Evolutionary conservation across 2,329 filamentous ascomycete species (phyloP), one percentile per base, ranked within the genome.

Genomic region (Aspergillus ochraceoroseus): DNA sequence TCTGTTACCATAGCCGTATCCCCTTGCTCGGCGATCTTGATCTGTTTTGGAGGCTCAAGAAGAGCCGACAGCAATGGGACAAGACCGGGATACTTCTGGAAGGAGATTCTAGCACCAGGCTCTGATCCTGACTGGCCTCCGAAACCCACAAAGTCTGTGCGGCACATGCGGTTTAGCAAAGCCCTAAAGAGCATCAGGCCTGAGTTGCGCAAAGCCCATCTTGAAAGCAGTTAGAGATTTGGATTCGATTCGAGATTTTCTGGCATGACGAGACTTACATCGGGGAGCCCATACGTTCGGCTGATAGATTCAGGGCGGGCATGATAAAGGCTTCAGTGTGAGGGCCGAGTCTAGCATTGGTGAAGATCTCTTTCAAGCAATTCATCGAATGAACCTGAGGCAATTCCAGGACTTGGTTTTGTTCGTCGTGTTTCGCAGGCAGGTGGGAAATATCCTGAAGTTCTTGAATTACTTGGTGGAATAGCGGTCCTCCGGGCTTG

Each of bases 381-480:
- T 98, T 98, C 58, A 95, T 76, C 0, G 92, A 88, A 62, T 98
- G 92, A 0, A 98, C 92, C 63, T 98, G 90, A 0, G 88, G 84
- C 3, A 96, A 68, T 27, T 84, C 73, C 19, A 74, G 66, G 33
- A 76, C 70, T 45, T 61, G 56, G 11, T 54, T 49, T 13, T 53
- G 44, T 20, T 45, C 44, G n/a, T 55, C 47, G 13, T 58, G 57
- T n/a, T 58, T 43, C 3, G 56, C 58, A 8, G 60, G 55, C 7
- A 58, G 43, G 2, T 58, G 54, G 6, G 67, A 57, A 3, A 70
- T 64, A 2, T 61, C 56, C 31, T 67, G 64, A 29, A 69, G 56
- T 13, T 70, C 66, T 15, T 52, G 47, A 20, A 69, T 67, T 7
- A 71, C 70, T 8, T 69, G 51, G 12, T 53, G 55, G 40, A 69